Evolutionary conservation across 2,329 filamentous ascomycete species (phyloP).

Genomic region (Juglanconis juglandina): DNA sequence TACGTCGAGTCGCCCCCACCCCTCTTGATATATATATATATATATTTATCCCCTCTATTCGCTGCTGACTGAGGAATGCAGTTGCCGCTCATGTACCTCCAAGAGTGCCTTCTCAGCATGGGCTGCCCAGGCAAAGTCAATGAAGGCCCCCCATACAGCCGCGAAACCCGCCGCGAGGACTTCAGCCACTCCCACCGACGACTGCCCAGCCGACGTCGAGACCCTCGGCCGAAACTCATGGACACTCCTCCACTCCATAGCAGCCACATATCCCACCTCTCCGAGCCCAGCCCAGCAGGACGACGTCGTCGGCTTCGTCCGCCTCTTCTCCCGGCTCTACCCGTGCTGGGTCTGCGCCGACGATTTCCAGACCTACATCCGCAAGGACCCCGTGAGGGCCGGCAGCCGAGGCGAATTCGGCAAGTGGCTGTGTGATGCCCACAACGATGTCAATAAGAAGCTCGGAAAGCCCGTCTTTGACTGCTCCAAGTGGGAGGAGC

Average conservation of each 20-base stretch:
- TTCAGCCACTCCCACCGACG: conserved; percentile 38
- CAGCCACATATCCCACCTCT: conserved; percentile 74
- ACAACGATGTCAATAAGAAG: conserved; percentile 86
- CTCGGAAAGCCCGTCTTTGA: conserved; percentile 89
- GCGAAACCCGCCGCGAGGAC: conserved; percentile 29
- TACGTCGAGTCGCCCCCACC: conserved; percentile 41
- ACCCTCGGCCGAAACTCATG: conserved; percentile 81
- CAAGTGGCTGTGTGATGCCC: conserved; percentile 77
- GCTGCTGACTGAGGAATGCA: conserved; percentile 34
- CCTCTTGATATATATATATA: no score
- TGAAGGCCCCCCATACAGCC: conserved; percentile 34
- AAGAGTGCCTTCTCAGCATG: conserved; percentile 60
- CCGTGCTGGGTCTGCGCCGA: conserved; percentile 95
- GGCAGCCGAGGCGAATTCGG: conserved; percentile 68
- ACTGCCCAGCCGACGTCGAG: conserved; percentile 91
- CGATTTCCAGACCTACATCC: conserved; percentile 83
- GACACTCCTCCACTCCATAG: conserved; percentile 90
- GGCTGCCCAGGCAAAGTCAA: conserved; percentile 49
- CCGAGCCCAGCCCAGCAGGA: conserved; percentile 68
- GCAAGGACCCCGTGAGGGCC: conserved; percentile 61
- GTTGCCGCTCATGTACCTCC: conserved; percentile 70
- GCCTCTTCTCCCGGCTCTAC: conserved; percentile 79
- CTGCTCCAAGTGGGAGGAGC: conserved; percentile 85
- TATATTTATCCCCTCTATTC: neutral
- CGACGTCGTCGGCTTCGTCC: conserved; percentile 75